phyloP scores from a whole-genome alignment of 2,329 filamentous ascomycete species.

The Fusarium nygamai region DNA sequence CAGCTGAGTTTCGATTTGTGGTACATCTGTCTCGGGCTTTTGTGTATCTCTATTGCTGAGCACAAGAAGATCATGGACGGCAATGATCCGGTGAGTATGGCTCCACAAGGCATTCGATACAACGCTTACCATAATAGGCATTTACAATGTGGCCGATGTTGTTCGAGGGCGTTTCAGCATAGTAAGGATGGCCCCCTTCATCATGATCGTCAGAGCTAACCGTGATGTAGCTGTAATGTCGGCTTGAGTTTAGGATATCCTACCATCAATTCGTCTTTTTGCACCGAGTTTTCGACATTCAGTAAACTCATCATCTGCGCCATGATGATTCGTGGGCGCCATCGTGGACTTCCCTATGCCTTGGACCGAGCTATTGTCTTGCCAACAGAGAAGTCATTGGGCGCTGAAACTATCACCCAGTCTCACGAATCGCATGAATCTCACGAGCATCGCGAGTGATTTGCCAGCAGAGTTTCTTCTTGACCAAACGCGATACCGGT shows the following conservation, averaged over 20 bases:
- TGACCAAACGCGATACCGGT: not conserved
- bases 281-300: constrained; percentile 45
- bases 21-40: constrained; percentile 53
- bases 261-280: constrained; percentile 43
- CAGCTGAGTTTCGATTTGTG: constrained; percentile 55
- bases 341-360: constrained; percentile 48
- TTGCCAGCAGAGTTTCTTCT: not conserved
- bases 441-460: constrained; percentile 28
- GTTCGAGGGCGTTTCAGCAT: constrained; percentile 50
- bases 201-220: not conserved
- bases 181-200: constrained; percentile 35
- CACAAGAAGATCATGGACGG: constrained; percentile 40
- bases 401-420: constrained; percentile 10
- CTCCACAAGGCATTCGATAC: too few species aligned
- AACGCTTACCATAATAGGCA: constrained; percentile 24
- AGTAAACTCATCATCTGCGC: constrained; percentile 51
- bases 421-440: not conserved
- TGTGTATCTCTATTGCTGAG: constrained; percentile 49
- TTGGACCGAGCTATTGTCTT: constrained; percentile 50
- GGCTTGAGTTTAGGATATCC: constrained; percentile 50
- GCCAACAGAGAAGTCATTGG: constrained; percentile 39
- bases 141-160: constrained; percentile 47
- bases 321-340: constrained; percentile 52
- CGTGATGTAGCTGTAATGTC: constrained; percentile 46
- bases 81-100: constrained; percentile 37